A percentile compares a stretch with the other conserved stretches of the same genome.
Conservation (phyloP, 1,284 basidiomycete genomes). For the Trametes polyzona region DNA sequence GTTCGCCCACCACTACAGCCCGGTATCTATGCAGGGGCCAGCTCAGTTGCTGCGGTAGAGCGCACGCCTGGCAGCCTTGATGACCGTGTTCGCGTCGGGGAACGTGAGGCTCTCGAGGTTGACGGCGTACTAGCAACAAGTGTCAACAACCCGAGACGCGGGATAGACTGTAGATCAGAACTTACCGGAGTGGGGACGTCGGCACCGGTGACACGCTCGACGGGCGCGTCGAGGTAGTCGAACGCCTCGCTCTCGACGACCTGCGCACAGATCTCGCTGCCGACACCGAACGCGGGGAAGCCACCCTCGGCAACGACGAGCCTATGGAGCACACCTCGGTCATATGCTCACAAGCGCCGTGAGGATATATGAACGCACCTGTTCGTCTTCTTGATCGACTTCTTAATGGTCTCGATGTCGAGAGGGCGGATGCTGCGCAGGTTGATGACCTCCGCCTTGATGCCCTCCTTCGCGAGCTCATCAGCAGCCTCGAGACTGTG, state of each 20-base stretch:
- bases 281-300: slow-evolving; percentile 98
- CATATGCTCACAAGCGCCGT: not conserved
- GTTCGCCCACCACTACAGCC: slow-evolving; percentile 17
- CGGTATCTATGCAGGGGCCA: slow-evolving; percentile 11
- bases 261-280: slow-evolving; percentile 97
- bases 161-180: slow-evolving; percentile 27
- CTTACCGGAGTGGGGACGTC: slow-evolving; percentile 94
- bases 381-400: slow-evolving; percentile 98
- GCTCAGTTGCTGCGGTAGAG: slow-evolving; percentile 83
- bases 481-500: slow-evolving; percentile 94
- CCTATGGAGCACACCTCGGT: slow-evolving; percentile 40
- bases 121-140: slow-evolving; percentile 73
- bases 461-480: slow-evolving; percentile 90
- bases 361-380: slow-evolving; percentile 49
- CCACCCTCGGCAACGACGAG: slow-evolving; percentile 97
- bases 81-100: slow-evolving; percentile 87
- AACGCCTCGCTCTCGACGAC: slow-evolving; percentile 96
- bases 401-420: slow-evolving; percentile 96
- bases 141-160: not conserved
- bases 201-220: slow-evolving; percentile 97
- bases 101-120: slow-evolving; percentile 89
- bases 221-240: slow-evolving; percentile 96
- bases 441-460: slow-evolving; percentile 99
- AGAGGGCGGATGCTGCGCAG: slow-evolving; percentile 93
- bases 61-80: slow-evolving; percentile 91